These are phyloP conservation scores for Fistulifera pelliculosa DNA, from an alignment of 108 stramenopile genomes.

Conservation along the genomic window DNA sequence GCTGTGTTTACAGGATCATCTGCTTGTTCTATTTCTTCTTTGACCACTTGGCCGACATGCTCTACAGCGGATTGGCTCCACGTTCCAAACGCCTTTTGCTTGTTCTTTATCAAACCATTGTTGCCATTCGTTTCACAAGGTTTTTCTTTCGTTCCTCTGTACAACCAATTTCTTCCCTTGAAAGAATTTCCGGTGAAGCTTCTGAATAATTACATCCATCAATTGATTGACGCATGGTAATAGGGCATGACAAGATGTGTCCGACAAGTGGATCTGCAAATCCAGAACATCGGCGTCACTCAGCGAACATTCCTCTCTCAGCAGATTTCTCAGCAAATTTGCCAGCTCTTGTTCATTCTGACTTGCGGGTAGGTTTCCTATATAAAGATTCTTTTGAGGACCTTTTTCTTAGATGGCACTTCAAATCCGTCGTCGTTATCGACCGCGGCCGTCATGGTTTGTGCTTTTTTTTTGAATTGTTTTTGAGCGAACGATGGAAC, in stretches of 20 bases:
- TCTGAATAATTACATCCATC: neutral
- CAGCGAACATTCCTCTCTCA: neutral
- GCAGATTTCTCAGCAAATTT: neutral
- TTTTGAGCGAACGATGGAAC: no score
- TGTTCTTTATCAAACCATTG: neutral
- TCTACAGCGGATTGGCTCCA: neutral
- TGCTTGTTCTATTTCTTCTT: neutral
- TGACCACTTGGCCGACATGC: neutral
- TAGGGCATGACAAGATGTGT: neutral
- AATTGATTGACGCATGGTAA: neutral
- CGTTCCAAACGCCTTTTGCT: neutral
- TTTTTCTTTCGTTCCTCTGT: neutral
- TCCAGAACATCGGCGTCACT: neutral
- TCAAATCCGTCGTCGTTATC: no score
- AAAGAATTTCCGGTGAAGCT: constrained; percentile 1
- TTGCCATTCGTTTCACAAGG: neutral
- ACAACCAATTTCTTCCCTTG: neutral
- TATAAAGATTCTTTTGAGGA: constrained; percentile 1
- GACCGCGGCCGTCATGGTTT: no score
- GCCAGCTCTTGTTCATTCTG: neutral
- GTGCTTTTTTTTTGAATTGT: no score
- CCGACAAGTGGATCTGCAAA: neutral
- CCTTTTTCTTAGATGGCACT: no score
- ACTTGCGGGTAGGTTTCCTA: constrained; percentile 2
- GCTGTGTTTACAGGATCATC: neutral